These are phyloP conservation scores for Dichotomocladium elegans DNA, from an alignment of 371 early-diverging fungal species.

Conservation along the genomic window DNA sequence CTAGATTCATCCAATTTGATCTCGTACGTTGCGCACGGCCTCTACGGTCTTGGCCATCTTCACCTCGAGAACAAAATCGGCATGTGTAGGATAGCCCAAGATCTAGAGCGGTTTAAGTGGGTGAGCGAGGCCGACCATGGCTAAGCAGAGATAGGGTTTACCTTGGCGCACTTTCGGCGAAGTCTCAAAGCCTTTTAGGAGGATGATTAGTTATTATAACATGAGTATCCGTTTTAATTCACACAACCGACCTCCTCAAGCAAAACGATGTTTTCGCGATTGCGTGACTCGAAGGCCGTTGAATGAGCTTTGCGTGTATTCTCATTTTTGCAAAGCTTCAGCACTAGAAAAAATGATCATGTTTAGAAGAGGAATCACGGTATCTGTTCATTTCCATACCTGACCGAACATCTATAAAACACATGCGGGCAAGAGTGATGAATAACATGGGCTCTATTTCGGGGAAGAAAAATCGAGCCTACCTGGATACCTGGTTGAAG, in stretches of 20 bases:
- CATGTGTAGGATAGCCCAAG: conserved; percentile 75
- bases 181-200: conserved; percentile 58
- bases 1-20: background rate
- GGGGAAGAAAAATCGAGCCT: background rate
- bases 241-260: conserved; percentile 41
- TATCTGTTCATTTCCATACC: conserved; percentile 21
- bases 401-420: conserved; percentile 35
- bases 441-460: background rate
- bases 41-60: conserved; percentile 84
- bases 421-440: background rate
- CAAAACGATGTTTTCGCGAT: conserved; percentile 55
- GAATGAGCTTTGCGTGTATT: conserved; percentile 54
- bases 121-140: background rate
- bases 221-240: conserved; percentile 5
- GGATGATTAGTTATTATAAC: conserved; percentile 1
- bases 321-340: conserved; percentile 59
- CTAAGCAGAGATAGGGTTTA: conserved; percentile 1
- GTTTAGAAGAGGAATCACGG: background rate
- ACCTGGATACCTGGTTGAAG: conserved; percentile 39
- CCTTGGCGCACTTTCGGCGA: conserved; percentile 56
- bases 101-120: conserved; percentile 25
- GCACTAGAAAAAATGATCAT: conserved; percentile 18
- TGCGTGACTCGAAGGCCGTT: conserved; percentile 54
- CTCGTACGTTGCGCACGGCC: conserved; percentile 48
- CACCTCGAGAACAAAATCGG: conserved; percentile 68